phyloP scores from a whole-genome alignment of 192 early-diverging fungal genomes.

The Coemansia reversa region DNA sequence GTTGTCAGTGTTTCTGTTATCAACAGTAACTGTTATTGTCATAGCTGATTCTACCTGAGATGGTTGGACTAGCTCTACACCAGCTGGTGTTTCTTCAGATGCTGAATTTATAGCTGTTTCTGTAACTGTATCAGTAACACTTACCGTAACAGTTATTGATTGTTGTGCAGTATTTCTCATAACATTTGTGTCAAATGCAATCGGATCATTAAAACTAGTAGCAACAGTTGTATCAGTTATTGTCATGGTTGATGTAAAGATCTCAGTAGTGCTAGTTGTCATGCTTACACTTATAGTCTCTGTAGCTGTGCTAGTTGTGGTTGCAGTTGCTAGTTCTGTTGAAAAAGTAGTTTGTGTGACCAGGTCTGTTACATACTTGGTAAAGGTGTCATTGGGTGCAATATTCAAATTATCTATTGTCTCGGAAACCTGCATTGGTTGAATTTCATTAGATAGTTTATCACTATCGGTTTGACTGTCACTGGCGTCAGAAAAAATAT shows the following conservation, averaged over 20 bases:
- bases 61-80: neutral
- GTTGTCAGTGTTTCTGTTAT: neutral
- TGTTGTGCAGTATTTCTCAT: neutral
- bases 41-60: neutral
- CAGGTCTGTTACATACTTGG: neutral
- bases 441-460: neutral
- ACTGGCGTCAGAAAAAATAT: no score
- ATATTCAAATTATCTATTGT: conserved; percentile 3
- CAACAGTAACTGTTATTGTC: conserved; percentile 7
- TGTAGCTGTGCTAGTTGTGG: conserved; percentile 10
- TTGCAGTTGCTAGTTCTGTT: neutral
- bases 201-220: no score
- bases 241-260: neutral
- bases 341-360: conserved; percentile 1
- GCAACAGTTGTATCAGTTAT: conserved; percentile 2
- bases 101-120: neutral
- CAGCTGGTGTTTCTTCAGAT: no score
- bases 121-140: conserved; percentile 5
- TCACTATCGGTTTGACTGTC: neutral
- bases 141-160: neutral
- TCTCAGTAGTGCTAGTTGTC: conserved; percentile 1
- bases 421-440: no score
- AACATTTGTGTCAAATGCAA: no score
- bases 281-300: conserved; percentile 8
- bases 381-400: conserved; percentile 1